phyloP scores from a whole-genome alignment of 2,329 filamentous ascomycete genomes.

The Clonostachys solani region DNA sequence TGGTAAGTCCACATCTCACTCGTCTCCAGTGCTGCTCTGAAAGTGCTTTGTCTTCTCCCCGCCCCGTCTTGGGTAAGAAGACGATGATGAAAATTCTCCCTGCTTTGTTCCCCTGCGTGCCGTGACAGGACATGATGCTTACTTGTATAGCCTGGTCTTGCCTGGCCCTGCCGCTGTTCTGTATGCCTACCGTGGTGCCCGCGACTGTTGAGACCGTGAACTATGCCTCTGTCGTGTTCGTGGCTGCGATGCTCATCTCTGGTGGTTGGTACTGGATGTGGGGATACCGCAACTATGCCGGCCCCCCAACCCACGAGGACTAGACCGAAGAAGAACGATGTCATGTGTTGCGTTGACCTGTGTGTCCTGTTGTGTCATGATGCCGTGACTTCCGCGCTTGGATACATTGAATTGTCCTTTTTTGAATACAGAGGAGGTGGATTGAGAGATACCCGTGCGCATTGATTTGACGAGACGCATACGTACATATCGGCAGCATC shows the following conservation, averaged over 20 bases:
- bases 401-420: too few species aligned
- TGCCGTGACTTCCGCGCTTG: too few species aligned
- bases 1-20: slow-evolving; percentile 35
- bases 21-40: neutral
- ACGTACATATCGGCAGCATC: too few species aligned
- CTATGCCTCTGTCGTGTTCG: slow-evolving; percentile 73
- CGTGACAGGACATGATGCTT: slow-evolving; percentile 4
- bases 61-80: neutral
- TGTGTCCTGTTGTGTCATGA: too few species aligned
- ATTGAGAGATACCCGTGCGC: too few species aligned
- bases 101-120: neutral
- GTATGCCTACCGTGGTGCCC: slow-evolving; percentile 63
- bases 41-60: neutral
- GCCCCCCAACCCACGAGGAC: slow-evolving; percentile 40
- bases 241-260: slow-evolving; percentile 58
- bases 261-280: slow-evolving; percentile 64
- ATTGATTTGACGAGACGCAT: too few species aligned
- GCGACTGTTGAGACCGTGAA: slow-evolving; percentile 59
- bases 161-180: slow-evolving; percentile 70
- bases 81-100: neutral
- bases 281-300: slow-evolving; percentile 66
- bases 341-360: too few species aligned
- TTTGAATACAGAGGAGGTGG: too few species aligned
- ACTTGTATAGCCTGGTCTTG: slow-evolving; percentile 53
- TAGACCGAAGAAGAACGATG: too few species aligned